Evolutionary conservation across 768 basidiomycete species (phyloP).

Genomic region (Suillus tomentosus): DNA sequence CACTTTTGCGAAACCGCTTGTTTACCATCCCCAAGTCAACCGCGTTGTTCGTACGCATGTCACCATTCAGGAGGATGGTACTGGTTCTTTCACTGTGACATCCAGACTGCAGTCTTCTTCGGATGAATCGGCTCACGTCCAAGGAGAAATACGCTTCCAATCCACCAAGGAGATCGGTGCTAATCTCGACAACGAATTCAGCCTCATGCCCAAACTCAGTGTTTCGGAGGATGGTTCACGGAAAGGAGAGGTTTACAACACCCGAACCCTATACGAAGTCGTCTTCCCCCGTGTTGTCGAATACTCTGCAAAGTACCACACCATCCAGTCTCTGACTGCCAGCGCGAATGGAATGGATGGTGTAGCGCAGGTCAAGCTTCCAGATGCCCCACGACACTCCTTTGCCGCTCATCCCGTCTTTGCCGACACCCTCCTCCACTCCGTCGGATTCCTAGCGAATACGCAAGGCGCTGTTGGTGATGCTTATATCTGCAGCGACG

Average conservation of each 20-base stretch:
- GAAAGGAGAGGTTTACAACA: conserved; percentile 50
- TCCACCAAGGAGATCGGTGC: conserved; percentile 31
- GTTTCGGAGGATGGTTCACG: conserved; percentile 31
- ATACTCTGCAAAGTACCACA: conserved; percentile 59
- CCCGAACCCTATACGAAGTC: conserved; percentile 60
- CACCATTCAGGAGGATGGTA: conserved; percentile 35
- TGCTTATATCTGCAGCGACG: conserved; percentile 63
- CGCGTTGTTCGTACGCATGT: conserved; percentile 43
- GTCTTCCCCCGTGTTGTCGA: conserved; percentile 71
- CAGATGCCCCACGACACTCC: conserved; percentile 29
- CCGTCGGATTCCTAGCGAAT: conserved; percentile 72
- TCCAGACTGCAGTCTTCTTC: conserved; percentile 38
- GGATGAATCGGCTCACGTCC: conserved; percentile 43
- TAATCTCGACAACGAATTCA: conserved; percentile 41
- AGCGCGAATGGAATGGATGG: conserved; percentile 50
- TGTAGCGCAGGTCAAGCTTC: conserved; percentile 50
- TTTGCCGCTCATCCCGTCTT: conserved; percentile 58
- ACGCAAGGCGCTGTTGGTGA: conserved; percentile 50
- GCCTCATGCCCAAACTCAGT: conserved; percentile 38
- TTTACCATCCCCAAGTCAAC: conserved; percentile 38
- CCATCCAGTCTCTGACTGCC: conserved; percentile 56
- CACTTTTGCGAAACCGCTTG: conserved; percentile 56
- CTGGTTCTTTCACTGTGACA: conserved; percentile 47
- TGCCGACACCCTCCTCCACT: conserved; percentile 67
- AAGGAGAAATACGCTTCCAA: conserved; percentile 48